phyloP scores from a whole-genome alignment of 768 basidiomycete genomes.

The Trametes cubensis region DNA sequence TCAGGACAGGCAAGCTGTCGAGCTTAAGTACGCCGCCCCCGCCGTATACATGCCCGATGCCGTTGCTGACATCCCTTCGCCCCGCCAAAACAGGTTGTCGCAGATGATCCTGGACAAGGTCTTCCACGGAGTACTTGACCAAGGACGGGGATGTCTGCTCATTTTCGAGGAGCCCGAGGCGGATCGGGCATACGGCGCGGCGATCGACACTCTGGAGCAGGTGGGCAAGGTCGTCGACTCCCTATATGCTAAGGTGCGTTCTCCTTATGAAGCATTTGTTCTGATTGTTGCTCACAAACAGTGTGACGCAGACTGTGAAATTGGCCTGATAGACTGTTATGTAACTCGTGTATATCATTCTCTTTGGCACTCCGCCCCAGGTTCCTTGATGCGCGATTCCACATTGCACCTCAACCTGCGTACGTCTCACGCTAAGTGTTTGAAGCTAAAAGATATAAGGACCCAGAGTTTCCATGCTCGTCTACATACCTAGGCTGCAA shows the following conservation, averaged over 20 bases:
- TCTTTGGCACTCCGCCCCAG: too few species aligned
- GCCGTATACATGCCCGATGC: neutral
- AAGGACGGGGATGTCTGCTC: slow-evolving; percentile 87
- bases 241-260: slow-evolving; percentile 77
- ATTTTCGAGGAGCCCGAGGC: slow-evolving; percentile 87
- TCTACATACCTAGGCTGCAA: too few species aligned
- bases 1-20: slow-evolving; percentile 85
- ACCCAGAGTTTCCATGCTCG: too few species aligned
- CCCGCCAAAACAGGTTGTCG: slow-evolving; percentile 60
- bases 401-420: too few species aligned
- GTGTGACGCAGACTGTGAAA: slow-evolving; percentile 10
- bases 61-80: neutral
- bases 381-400: too few species aligned
- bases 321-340: slow-evolving; percentile 5
- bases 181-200: slow-evolving; percentile 87
- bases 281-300: neutral
- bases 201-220: slow-evolving; percentile 87
- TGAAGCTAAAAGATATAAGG: too few species aligned
- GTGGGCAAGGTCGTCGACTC: slow-evolving; percentile 94
- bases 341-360: neutral
- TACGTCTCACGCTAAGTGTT: too few species aligned
- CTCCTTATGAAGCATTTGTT: neutral
- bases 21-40: slow-evolving; percentile 71
- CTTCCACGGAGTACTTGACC: slow-evolving; percentile 94
- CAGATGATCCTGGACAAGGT: slow-evolving; percentile 99